phyloP scores from a whole-genome alignment of 768 basidiomycete species.

The Boletus speciosus region DNA sequence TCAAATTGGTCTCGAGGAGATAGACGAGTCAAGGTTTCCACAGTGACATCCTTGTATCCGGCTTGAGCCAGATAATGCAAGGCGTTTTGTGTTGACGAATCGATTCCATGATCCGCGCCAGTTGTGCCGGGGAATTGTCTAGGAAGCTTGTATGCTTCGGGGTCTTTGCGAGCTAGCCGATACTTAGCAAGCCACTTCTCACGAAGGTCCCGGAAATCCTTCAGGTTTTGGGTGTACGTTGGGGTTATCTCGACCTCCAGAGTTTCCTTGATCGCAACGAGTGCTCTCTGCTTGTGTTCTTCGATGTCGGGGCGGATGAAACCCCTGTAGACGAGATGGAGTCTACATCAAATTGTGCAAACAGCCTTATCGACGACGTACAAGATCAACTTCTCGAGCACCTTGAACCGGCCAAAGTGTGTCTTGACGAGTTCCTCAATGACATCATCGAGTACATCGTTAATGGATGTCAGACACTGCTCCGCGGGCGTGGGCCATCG shows the following conservation, averaged over 20 bases:
- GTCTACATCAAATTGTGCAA: not conserved
- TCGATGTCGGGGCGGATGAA: conserved; percentile 29
- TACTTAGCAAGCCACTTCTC: conserved; percentile 27
- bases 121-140: no score
- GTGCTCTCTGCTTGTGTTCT: conserved; percentile 23
- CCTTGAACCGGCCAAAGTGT: conserved; percentile 41
- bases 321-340: conserved; percentile 19
- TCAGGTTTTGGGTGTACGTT: conserved; percentile 36
- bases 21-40: conserved; percentile 28
- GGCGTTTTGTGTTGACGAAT: conserved; percentile 2
- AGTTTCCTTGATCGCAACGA: conserved; percentile 29
- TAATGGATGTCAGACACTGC: conserved; percentile 34
- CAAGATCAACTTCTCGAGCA: conserved; percentile 35
- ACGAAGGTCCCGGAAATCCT: conserved; percentile 20
- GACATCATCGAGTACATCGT: conserved; percentile 29
- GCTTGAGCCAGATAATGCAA: conserved; percentile 29
- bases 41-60: conserved; percentile 22
- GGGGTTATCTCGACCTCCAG: conserved; percentile 39
- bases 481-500: conserved; percentile 37
- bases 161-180: conserved; percentile 8
- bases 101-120: no score
- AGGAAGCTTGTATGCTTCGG: not conserved
- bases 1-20: conserved; percentile 28
- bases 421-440: conserved; percentile 27
- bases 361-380: conserved; percentile 17